Percentiles rank a stretch among this genome's conserved stretches.
These are phyloP conservation scores for Paulownia fortunei DNA, from an alignment of 257 asterid species.

Conservation along the genomic window DNA sequence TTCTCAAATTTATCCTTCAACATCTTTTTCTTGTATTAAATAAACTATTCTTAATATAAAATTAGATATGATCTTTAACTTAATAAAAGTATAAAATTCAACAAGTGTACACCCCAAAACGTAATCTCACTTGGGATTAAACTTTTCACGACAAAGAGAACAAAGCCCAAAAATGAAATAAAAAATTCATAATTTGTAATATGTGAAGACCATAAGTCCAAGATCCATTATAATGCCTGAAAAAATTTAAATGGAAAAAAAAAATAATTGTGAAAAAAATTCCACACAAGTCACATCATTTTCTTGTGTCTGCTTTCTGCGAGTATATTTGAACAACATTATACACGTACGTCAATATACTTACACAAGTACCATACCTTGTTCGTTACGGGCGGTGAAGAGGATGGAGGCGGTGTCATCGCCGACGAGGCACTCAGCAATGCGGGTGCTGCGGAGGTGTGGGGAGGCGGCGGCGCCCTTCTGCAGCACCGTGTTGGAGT, in stretches of 20 bases:
- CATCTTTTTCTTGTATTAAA: neutral
- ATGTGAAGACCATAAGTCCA: neutral
- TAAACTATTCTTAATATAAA: neutral
- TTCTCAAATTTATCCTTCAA: neutral
- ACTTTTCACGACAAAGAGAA: neutral
- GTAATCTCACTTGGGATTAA: neutral
- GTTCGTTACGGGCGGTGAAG: slow-evolving; percentile 84
- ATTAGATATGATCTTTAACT: neutral
- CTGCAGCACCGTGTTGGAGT: slow-evolving; percentile 49
- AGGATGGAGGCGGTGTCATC: slow-evolving; percentile 76
- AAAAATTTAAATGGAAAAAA: neutral
- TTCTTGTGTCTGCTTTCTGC: neutral
- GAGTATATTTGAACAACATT: neutral
- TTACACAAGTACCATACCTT: slow-evolving; percentile 47
- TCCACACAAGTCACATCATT: neutral
- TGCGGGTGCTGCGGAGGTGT: slow-evolving; percentile 57
- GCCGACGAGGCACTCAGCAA: slow-evolving; percentile 81
- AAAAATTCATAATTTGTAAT: neutral
- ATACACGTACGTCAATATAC: neutral
- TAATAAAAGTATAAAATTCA: neutral
- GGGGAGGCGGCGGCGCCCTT: slow-evolving; percentile 55
- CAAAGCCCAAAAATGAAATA: neutral
- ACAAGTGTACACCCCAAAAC: neutral
- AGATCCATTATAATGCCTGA: neutral
- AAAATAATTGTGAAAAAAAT: neutral